Percentiles rank a stretch among this genome's conserved stretches.
These are phyloP conservation scores for Pleurostoma richardsiae DNA, from an alignment of 2,329 filamentous ascomycete species.

Conservation along the genomic window DNA sequence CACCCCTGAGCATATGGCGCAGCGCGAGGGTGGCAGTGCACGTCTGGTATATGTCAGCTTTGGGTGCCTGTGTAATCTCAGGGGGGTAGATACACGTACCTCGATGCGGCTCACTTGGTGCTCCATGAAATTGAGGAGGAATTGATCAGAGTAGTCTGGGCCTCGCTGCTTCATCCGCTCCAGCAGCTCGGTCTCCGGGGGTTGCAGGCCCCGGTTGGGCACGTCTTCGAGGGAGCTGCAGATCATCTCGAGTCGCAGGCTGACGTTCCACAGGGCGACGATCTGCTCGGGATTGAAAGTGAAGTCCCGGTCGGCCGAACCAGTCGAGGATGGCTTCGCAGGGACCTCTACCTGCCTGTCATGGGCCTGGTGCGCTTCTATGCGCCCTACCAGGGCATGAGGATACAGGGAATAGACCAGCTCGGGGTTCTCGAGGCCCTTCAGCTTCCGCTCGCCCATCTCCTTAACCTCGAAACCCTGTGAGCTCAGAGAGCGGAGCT, in stretches of 20 bases:
- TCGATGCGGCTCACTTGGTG: conserved; percentile 95
- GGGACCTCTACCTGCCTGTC: conserved; percentile 34
- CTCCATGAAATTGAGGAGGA: conserved; percentile 84
- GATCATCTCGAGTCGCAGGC: conserved; percentile 84
- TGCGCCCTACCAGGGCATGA: conserved; percentile 76
- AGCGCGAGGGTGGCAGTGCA: conserved; percentile 75
- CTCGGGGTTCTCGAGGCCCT: conserved; percentile 95
- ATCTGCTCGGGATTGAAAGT: conserved; percentile 77
- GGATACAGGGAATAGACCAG: conserved; percentile 94
- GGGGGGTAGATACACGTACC: conserved; percentile 47
- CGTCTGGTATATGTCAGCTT: conserved; percentile 45
- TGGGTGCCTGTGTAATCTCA: no score
- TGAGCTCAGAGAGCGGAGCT: conserved; percentile 79
- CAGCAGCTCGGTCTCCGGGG: conserved; percentile 78
- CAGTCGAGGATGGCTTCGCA: conserved; percentile 55
- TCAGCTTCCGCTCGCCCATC: conserved; percentile 85
- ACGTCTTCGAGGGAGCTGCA: conserved; percentile 81
- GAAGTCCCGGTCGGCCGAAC: conserved; percentile 58
- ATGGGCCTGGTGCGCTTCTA: conserved; percentile 59
- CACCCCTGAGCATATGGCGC: conserved; percentile 72
- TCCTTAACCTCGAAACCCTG: conserved; percentile 97
- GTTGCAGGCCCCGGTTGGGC: conserved; percentile 58
- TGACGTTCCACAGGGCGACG: conserved; percentile 87
- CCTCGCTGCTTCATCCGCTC: conserved; percentile 63
- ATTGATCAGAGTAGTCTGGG: conserved; percentile 82